Base-by-base conservation (phyloP, 2,329 filamentous ascomycete species). In the Hawksworthiomyces lignivorus region DNA sequence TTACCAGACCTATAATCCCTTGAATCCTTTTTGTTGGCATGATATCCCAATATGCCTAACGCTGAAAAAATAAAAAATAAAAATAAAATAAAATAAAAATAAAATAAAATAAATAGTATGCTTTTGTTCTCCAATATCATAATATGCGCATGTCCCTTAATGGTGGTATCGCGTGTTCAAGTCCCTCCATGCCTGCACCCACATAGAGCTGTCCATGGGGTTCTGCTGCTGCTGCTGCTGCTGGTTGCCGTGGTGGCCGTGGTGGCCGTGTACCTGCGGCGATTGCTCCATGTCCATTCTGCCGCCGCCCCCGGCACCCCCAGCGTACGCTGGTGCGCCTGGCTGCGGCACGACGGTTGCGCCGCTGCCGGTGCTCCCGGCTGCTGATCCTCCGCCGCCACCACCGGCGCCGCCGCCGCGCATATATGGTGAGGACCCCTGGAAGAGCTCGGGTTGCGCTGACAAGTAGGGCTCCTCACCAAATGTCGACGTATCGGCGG, bases 171-270 rank as follows among this genome's bases (percentile, higher is more conserved):
- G 36, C 18, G 44, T 41, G 27, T 34, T 47, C 12, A 47, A 9
- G 14, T 49, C 42, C 15, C 45, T 21, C 41, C 41, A 49, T 3
- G 45, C 39, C 15, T 47, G 44, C 8, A 43, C 29, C 47, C 47
- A 49, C 19, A 35, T 39, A 26, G 15, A 26, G 27, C 33, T 43
- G 24, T 47, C 47, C 9, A 47, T 7, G 15, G 39, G 43, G 10
- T 38, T 17, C 27, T 40, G 42, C 2, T 5, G 39, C 12, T 39
- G 38, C 14, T 33, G 37, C 26, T 29, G 42, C 4, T 26, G 36
- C 2, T 35, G 26, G 2, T 30, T 31, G 33, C 10, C 22, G 39
- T 18, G 24, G 24, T 12, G 24, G 24, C 3, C 8, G 24, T 26
- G 24, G 24, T 26, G 24, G 24, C 12, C 8, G 24, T 26, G 24